Evolutionary conservation across 31 red algal species (phyloP).

Genomic region (Porphyra umbilicalis): DNA sequence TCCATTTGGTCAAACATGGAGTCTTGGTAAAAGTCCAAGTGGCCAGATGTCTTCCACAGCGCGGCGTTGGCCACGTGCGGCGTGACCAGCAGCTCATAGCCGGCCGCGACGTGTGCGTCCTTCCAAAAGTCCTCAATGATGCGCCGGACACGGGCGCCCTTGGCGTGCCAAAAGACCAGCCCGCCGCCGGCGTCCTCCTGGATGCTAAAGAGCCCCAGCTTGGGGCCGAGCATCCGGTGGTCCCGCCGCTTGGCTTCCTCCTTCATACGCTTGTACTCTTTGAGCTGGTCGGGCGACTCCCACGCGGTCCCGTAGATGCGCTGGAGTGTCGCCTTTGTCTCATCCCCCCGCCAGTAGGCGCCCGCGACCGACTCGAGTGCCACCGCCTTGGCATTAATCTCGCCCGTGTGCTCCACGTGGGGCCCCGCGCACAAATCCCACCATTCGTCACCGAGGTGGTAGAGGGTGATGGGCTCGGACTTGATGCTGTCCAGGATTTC

Average conservation of each 20-base stretch:
- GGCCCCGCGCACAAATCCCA: slow-evolving; percentile 99
- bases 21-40: slow-evolving; percentile 97
- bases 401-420: slow-evolving; percentile 91
- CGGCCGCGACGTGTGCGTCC: slow-evolving; percentile 60
- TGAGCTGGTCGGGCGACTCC: slow-evolving; percentile 75
- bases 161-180: slow-evolving; percentile 98
- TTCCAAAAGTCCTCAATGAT: slow-evolving; percentile 98
- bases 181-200: slow-evolving; percentile 93
- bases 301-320: slow-evolving; percentile 97
- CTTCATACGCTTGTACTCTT: slow-evolving; percentile 77
- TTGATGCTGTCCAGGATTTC: slow-evolving; percentile 81
- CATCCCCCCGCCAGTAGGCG: slow-evolving; percentile 99
- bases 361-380: slow-evolving; percentile 87
- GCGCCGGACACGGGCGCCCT: slow-evolving; percentile 74
- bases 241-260: slow-evolving; percentile 99
- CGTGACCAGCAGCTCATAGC: slow-evolving; percentile 95
- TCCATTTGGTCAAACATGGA: slow-evolving; percentile 99
- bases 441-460: slow-evolving; percentile 93
- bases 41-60: slow-evolving; percentile 96
- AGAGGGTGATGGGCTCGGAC: slow-evolving; percentile 89
- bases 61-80: slow-evolving; percentile 94
- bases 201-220: slow-evolving; percentile 91
- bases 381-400: slow-evolving; percentile 72
- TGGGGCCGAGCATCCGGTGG: slow-evolving; percentile 86
- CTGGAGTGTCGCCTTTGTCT: slow-evolving; percentile 93